Conservation (phyloP, 2,329 filamentous ascomycete genomes). For the Ceratocystis albifundus region DNA sequence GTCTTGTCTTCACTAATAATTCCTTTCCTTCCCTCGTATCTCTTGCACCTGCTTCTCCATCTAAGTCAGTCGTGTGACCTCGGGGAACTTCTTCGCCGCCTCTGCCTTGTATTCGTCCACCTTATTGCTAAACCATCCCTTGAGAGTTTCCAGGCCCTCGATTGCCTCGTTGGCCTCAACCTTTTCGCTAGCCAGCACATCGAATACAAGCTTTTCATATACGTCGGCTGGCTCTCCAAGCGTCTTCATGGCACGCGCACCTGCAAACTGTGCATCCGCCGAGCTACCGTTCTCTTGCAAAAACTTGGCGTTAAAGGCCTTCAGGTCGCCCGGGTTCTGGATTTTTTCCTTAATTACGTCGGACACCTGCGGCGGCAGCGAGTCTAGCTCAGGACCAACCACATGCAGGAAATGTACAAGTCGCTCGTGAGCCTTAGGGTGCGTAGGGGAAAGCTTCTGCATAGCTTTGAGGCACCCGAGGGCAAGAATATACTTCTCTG, state of each 20-base stretch:
- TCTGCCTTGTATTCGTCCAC: constrained; percentile 39
- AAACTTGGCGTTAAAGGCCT: constrained; percentile 56
- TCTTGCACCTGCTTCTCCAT: not conserved
- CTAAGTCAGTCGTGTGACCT: constrained; percentile 38
- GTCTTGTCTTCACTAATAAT: not conserved
- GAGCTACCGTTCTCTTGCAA: constrained; percentile 50
- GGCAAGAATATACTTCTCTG: constrained; percentile 79
- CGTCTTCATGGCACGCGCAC: constrained; percentile 46
- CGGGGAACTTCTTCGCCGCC: constrained; percentile 41
- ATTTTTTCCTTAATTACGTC: constrained; percentile 51
- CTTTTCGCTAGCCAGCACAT: constrained; percentile 41
- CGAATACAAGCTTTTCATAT: constrained; percentile 51
- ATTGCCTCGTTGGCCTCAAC: constrained; percentile 46
- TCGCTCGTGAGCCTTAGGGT: constrained; percentile 67
- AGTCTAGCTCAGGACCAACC: constrained; percentile 43
- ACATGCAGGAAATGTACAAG: constrained; percentile 55
- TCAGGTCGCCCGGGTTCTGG: constrained; percentile 48
- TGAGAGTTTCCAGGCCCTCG: constrained; percentile 35
- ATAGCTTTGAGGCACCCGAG: constrained; percentile 73
- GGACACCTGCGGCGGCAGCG: constrained; percentile 53
- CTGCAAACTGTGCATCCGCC: constrained; percentile 51
- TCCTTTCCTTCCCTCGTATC: not conserved
- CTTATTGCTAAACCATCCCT: constrained; percentile 40
- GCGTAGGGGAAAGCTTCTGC: constrained; percentile 52
- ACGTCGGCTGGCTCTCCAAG: constrained; percentile 45